phyloP scores from a whole-genome alignment of 2,329 filamentous ascomycete species.

The Hypoxylon sp. region DNA sequence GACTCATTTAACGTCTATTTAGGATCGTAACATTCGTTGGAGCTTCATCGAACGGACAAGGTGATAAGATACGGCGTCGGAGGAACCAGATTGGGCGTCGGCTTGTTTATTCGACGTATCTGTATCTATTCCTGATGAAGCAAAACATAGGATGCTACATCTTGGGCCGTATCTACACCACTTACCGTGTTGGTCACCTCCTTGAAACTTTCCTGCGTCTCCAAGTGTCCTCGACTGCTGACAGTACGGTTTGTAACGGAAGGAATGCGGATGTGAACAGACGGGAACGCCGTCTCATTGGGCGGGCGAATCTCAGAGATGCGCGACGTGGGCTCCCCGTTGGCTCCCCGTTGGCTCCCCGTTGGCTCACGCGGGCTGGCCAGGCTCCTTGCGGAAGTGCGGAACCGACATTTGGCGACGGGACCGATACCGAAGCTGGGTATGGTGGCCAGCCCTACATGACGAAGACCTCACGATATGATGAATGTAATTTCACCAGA shows the following conservation, averaged over 20 bases:
- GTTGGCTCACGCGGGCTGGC: too few relatives aligned
- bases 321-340: conserved; percentile 15
- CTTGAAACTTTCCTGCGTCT: conserved; percentile 27
- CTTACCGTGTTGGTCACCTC: conserved; percentile 20
- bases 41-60: not conserved
- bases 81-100: too few relatives aligned
- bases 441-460: not conserved
- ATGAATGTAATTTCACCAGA: conserved; percentile 1
- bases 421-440: conserved; percentile 8
- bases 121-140: conserved; percentile 20
- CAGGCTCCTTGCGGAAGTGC: too few relatives aligned
- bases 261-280: conserved; percentile 14
- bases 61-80: not conserved
- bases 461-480: not conserved
- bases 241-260: conserved; percentile 20
- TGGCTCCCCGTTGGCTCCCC: too few relatives aligned
- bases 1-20: not conserved
- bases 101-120: conserved; percentile 11
- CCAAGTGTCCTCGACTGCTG: conserved; percentile 9
- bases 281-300: conserved; percentile 17
- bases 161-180: conserved; percentile 16
- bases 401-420: conserved; percentile 15
- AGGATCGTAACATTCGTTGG: not conserved
- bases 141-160: conserved; percentile 16
- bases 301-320: conserved; percentile 16